A percentile compares a stretch with the other conserved stretches of the same genome.
phyloP scores from a whole-genome alignment of 2,329 filamentous ascomycete species.

The Scleromitrula shiraiana region DNA sequence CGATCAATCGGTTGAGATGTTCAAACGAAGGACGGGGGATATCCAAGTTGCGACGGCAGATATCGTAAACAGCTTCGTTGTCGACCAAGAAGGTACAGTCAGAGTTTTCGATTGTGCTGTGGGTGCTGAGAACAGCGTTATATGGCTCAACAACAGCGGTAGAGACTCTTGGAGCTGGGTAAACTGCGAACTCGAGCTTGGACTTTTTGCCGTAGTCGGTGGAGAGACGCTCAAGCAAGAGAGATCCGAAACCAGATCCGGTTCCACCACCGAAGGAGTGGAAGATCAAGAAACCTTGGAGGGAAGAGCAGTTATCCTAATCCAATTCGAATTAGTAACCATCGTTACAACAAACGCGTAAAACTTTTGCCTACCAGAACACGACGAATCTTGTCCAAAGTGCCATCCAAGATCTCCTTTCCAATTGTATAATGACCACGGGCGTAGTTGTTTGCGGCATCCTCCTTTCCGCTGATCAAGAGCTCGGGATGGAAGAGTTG shows the following conservation, averaged over 20 bases:
- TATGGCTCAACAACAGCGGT: slow-evolving; percentile 63
- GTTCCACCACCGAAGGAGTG: slow-evolving; percentile 63
- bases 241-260: slow-evolving; percentile 57
- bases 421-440: slow-evolving; percentile 62
- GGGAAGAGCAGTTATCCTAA: slow-evolving; percentile 55
- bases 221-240: slow-evolving; percentile 55
- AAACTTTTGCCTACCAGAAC: slow-evolving; percentile 42
- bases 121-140: slow-evolving; percentile 52
- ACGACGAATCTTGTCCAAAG: slow-evolving; percentile 56
- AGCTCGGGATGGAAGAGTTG: slow-evolving; percentile 59
- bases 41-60: slow-evolving; percentile 56
- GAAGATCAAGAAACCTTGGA: slow-evolving; percentile 62
- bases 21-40: slow-evolving; percentile 57
- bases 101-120: slow-evolving; percentile 56
- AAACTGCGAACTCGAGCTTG: slow-evolving; percentile 60
- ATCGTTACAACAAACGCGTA: background rate
- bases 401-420: slow-evolving; percentile 57
- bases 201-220: slow-evolving; percentile 61
- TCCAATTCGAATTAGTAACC: slow-evolving; percentile 5
- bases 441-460: slow-evolving; percentile 63
- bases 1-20: slow-evolving; percentile 58
- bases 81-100: slow-evolving; percentile 63
- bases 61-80: slow-evolving; percentile 62
- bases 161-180: slow-evolving; percentile 55
- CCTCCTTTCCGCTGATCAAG: slow-evolving; percentile 60